Evolutionary conservation across 192 early-diverging fungal species (phyloP).

Genomic region (Obelidium mucronatum): DNA sequence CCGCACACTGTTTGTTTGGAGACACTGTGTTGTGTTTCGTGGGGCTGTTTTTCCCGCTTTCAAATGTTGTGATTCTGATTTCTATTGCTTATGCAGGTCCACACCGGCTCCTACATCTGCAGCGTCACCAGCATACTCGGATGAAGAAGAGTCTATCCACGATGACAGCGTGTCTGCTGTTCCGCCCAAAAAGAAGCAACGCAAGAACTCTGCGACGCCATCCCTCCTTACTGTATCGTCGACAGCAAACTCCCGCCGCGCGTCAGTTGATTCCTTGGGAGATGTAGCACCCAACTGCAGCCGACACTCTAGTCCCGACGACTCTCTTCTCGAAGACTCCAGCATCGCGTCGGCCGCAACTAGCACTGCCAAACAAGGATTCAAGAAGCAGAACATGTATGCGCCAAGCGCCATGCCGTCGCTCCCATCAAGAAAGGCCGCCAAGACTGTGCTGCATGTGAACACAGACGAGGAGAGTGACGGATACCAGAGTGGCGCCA

Average conservation of each 20-base stretch:
- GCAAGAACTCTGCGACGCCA: background rate
- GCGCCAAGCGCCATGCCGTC: background rate
- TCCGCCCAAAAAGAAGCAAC: slow-evolving; percentile 10
- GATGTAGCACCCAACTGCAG: background rate
- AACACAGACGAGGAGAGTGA: background rate
- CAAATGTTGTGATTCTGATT: background rate
- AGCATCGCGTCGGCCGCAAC: too few species aligned
- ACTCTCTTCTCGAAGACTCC: background rate
- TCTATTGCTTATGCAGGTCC: background rate
- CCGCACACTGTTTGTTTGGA: too few species aligned
- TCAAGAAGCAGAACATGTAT: background rate
- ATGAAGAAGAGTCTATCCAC: background rate
- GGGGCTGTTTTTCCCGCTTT: too few species aligned
- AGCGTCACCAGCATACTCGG: background rate
- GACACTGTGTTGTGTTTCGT: too few species aligned
- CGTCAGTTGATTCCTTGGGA: background rate
- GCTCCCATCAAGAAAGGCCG: background rate
- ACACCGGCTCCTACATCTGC: background rate
- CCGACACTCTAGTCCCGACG: slow-evolving; percentile 18
- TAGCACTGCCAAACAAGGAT: background rate
- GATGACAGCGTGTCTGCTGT: background rate
- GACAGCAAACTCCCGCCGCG: background rate
- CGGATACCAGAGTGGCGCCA: background rate
- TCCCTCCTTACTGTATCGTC: background rate
- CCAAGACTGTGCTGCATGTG: background rate